phyloP scores from a whole-genome alignment of 1,139 yeast genomes.

The Yamadazyma epiphylla region DNA sequence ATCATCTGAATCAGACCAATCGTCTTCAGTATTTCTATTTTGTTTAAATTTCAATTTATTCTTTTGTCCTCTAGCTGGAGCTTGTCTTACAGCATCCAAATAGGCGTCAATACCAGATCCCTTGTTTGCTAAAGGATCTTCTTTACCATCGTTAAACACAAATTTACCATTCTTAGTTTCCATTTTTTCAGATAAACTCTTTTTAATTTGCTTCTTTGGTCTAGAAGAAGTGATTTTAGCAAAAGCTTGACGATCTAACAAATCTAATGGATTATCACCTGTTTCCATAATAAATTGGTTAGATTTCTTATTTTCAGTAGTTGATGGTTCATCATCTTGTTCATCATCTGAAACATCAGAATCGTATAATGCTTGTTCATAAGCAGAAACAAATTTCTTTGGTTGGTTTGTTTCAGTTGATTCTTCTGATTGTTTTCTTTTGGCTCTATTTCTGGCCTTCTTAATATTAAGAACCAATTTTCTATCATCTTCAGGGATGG shows the following conservation, averaged over 20 bases:
- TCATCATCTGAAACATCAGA: conserved; percentile 53
- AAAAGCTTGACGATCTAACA: conserved; percentile 78
- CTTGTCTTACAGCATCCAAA: conserved; percentile 87
- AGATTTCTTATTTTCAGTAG: conserved; percentile 21
- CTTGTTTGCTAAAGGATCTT: conserved; percentile 46
- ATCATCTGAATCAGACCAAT: conserved; percentile 49
- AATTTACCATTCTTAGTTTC: conserved; percentile 54
- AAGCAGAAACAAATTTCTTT: conserved; percentile 70
- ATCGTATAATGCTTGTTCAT: conserved; percentile 73
- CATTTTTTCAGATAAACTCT: conserved; percentile 43
- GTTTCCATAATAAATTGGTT: conserved; percentile 71
- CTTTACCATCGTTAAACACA: conserved; percentile 41
- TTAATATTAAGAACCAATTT: conserved; percentile 81
- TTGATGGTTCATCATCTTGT: conserved; percentile 24
- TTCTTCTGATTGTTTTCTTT: conserved; percentile 57
- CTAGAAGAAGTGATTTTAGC: conserved; percentile 85
- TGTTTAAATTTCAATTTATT: conserved; percentile 85
- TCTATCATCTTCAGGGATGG: conserved; percentile 84
- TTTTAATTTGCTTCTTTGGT: conserved; percentile 56
- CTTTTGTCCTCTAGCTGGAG: conserved; percentile 90
- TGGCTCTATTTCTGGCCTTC: conserved; percentile 80
- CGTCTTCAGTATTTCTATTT: conserved; percentile 49
- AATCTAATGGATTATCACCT: conserved; percentile 81
- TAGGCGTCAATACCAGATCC: conserved; percentile 80
- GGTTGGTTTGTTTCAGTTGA: conserved; percentile 19